Conservation (phyloP, 108 stramenopile species). For the Phaeodactylum tricornutum region DNA sequence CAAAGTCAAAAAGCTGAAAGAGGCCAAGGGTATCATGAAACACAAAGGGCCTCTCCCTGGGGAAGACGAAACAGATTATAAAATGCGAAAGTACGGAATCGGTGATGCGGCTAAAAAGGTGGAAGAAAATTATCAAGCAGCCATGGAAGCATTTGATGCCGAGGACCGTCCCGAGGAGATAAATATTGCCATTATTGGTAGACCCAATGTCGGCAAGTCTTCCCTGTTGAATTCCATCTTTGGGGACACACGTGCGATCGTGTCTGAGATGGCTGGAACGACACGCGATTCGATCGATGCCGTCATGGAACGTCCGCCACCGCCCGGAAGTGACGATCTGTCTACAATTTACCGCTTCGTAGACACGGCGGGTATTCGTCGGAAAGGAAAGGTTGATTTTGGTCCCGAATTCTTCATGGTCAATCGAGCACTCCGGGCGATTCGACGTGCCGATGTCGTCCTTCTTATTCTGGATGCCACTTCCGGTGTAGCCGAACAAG, state of each 20-base stretch:
- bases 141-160: conserved; percentile 69
- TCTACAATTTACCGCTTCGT: conserved; percentile 89
- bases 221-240: conserved; percentile 88
- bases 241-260: conserved; percentile 86
- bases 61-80: conserved; percentile 65
- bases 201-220: conserved; percentile 97
- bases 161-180: conserved; percentile 62
- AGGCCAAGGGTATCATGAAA: conserved; percentile 46
- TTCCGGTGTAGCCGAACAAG: conserved; percentile 93
- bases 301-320: conserved; percentile 74
- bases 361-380: conserved; percentile 97
- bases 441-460: conserved; percentile 90
- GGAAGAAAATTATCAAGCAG: conserved; percentile 64
- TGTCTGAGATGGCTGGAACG: conserved; percentile 92
- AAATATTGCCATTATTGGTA: conserved; percentile 91
- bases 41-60: conserved; percentile 56
- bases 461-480: conserved; percentile 93
- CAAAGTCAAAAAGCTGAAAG: conserved; percentile 59
- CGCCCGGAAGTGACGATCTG: conserved; percentile 28
- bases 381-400: conserved; percentile 89
- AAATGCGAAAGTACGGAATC: conserved; percentile 60
- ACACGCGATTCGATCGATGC: conserved; percentile 98
- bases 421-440: conserved; percentile 90
- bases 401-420: conserved; percentile 98
- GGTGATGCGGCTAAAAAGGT: conserved; percentile 44